Conservation (phyloP, 352 stramenopile genomes). For the Phytophthora europaea region DNA sequence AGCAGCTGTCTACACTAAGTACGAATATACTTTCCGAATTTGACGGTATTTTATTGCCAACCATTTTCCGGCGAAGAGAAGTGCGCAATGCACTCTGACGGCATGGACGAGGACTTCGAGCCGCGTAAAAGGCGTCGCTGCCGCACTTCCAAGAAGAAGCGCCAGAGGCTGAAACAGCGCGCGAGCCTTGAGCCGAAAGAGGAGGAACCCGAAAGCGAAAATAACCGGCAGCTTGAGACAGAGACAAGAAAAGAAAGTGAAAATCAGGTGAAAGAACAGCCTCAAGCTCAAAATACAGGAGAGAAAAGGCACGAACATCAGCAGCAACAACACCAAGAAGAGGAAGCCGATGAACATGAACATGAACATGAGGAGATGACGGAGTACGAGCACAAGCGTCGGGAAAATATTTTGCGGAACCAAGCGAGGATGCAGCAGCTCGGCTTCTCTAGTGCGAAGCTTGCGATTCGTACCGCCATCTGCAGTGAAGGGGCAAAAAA, state of each 20-base stretch:
- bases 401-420: constrained; percentile 87
- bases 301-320: neutral
- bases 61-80: constrained; percentile 5
- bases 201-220: neutral
- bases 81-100: constrained; percentile 2
- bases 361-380: constrained; percentile 40
- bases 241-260: neutral
- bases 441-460: constrained; percentile 73
- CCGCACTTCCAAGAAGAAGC: constrained; percentile 28
- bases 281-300: neutral
- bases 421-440: constrained; percentile 85
- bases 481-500: constrained; percentile 12
- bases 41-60: constrained; percentile 19
- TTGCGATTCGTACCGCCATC: constrained; percentile 58
- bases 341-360: neutral
- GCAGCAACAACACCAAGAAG: neutral
- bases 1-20: neutral
- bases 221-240: neutral
- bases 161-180: constrained; percentile 17
- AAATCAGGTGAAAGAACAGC: neutral
- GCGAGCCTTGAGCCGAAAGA: constrained; percentile 6
- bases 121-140: constrained; percentile 17
- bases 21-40: neutral
- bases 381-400: constrained; percentile 85
- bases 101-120: neutral